These are phyloP conservation scores for Symbiodinium pilosum DNA, from an alignment of 73 alveolate species.

Conservation along the genomic window DNA sequence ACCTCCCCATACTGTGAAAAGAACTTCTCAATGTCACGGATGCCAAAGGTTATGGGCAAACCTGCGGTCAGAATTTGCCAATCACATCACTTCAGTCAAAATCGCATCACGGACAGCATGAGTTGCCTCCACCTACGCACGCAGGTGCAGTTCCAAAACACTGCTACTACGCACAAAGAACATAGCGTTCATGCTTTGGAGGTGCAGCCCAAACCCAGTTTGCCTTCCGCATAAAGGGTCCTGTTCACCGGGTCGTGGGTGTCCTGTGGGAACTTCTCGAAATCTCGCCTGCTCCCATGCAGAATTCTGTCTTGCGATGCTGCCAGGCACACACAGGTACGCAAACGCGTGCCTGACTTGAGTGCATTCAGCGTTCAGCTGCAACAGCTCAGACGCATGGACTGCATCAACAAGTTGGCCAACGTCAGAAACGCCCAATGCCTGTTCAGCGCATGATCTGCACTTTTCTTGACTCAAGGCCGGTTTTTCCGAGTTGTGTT, in stretches of 20 bases:
- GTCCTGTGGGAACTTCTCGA: constrained; percentile 7
- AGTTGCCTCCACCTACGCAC: no score
- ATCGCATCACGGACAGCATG: no score
- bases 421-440: constrained; percentile 9
- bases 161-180: no score
- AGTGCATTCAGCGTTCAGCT: background rate
- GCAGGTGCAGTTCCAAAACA: no score
- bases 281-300: constrained; percentile 35
- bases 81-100: no score
- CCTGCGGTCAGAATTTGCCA: background rate
- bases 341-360: constrained; percentile 1
- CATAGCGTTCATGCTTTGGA: no score
- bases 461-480: no score
- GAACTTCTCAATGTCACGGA: constrained; percentile 39
- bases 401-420: constrained; percentile 34
- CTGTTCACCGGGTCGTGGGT: constrained; percentile 30
- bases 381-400: background rate
- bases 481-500: background rate
- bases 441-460: background rate
- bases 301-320: background rate
- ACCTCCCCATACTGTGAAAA: constrained; percentile 61
- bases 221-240: constrained; percentile 72
- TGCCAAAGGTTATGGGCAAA: constrained; percentile 61
- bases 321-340: background rate
- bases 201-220: background rate